Percentiles rank a stretch among this genome's conserved stretches.
Conservation (phyloP, 1,284 basidiomycete genomes). For the Boletus semigastroideus region DNA sequence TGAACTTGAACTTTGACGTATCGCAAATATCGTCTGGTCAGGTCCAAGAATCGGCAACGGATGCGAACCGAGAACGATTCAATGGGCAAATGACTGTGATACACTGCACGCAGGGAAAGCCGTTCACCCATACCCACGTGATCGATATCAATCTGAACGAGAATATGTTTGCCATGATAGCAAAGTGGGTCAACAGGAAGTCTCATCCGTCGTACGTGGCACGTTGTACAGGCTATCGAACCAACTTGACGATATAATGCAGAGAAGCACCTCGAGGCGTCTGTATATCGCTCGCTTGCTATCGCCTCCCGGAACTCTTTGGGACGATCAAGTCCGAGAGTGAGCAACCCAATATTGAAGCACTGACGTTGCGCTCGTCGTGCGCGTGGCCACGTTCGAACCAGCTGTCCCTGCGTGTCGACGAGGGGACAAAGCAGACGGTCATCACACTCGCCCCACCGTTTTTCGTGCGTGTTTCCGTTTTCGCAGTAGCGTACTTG, state of each 20-base stretch:
- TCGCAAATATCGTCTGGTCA: not conserved
- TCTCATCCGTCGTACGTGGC: constrained; percentile 23
- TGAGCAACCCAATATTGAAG: constrained; percentile 4
- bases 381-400: constrained; percentile 30
- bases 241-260: not conserved
- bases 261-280: constrained; percentile 24
- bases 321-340: constrained; percentile 1
- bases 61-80: constrained; percentile 13
- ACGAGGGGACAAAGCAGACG: constrained; percentile 5
- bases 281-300: constrained; percentile 32
- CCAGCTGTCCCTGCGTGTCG: constrained; percentile 19
- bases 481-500: not conserved
- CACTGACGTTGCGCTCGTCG: constrained; percentile 6
- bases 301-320: constrained; percentile 23
- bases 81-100: constrained; percentile 21
- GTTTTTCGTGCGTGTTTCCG: constrained; percentile 21
- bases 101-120: constrained; percentile 17
- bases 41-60: not conserved
- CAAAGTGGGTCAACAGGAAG: constrained; percentile 26
- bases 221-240: not conserved
- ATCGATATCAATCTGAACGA: constrained; percentile 27
- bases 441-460: constrained; percentile 27
- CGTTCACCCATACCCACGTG: constrained; percentile 21
- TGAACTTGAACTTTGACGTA: constrained; percentile 22
- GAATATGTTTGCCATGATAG: constrained; percentile 17